Percentiles rank a stretch among this genome's conserved stretches.
These are phyloP conservation scores for Fusarium mundagurra DNA, from an alignment of 2,329 filamentous ascomycete species.

Conservation along the genomic window DNA sequence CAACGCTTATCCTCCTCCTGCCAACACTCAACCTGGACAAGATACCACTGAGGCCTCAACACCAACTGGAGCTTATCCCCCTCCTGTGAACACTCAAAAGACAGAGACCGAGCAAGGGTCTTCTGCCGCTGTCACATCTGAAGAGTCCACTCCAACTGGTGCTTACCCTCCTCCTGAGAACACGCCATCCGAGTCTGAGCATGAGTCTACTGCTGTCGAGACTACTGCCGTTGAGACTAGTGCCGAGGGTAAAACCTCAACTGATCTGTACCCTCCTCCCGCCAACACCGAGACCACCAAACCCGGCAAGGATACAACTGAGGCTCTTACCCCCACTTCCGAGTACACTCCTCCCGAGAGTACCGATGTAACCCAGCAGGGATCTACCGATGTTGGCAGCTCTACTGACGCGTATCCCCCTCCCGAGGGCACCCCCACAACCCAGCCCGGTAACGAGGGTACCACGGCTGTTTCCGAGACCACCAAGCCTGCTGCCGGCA, in stretches of 20 bases:
- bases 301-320: constrained; percentile 8
- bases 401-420: constrained; percentile 18
- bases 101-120: neutral
- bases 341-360: constrained; percentile 10
- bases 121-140: neutral
- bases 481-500: neutral
- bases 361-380: constrained; percentile 15
- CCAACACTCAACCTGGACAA: neutral
- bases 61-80: neutral
- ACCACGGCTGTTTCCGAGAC: constrained; percentile 15
- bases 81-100: neutral
- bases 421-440: constrained; percentile 8
- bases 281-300: constrained; percentile 11
- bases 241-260: neutral
- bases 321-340: constrained; percentile 18
- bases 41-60: neutral
- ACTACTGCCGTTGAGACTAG: neutral
- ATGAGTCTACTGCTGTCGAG: neutral
- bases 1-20: neutral
- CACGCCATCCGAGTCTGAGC: neutral
- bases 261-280: constrained; percentile 19
- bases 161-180: neutral
- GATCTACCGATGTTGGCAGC: constrained; percentile 9
- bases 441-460: neutral
- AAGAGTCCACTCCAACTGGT: neutral